phyloP scores from a whole-genome alignment of 805 yeast genomes.

The Vanderwaltozyma polyspora region DNA sequence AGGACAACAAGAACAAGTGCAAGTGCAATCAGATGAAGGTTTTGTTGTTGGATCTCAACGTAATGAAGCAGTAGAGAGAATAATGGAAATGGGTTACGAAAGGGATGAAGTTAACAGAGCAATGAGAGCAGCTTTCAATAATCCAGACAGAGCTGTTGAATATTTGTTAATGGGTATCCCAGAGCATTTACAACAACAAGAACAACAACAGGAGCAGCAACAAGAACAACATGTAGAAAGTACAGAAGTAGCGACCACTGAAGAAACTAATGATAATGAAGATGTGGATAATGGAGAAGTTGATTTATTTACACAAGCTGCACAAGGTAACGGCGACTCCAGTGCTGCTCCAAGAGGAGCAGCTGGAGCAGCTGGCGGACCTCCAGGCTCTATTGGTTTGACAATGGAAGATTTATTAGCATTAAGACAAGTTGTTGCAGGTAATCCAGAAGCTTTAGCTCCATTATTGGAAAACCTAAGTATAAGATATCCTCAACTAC shows the following conservation, averaged over 20 bases:
- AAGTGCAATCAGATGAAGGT: constrained; percentile 34
- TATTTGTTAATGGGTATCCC: constrained; percentile 86
- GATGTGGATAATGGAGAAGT: constrained; percentile 17
- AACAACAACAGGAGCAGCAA: constrained; percentile 14
- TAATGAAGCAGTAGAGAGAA: constrained; percentile 65
- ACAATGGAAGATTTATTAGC: constrained; percentile 40
- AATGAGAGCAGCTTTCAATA: constrained; percentile 87
- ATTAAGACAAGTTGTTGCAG: constrained; percentile 66
- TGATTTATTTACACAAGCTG: constrained; percentile 35
- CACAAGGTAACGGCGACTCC: constrained; percentile 27
- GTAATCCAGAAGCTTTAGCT: constrained; percentile 82
- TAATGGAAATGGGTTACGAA: constrained; percentile 94
- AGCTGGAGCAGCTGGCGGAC: constrained; percentile 19
- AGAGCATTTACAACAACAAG: constrained; percentile 37
- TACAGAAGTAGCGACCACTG: constrained; percentile 3
- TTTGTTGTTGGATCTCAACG: constrained; percentile 72
- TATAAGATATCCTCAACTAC: constrained; percentile 73
- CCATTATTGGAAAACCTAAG: constrained; percentile 75
- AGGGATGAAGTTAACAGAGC: constrained; percentile 83
- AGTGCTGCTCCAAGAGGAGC: constrained; percentile 14
- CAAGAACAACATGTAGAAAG: constrained; percentile 7
- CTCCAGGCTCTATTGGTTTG: constrained; percentile 33
- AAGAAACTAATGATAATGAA: constrained; percentile 8
- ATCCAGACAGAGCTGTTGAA: constrained; percentile 97
- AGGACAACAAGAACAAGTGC: constrained; percentile 14